These are phyloP conservation scores for Cladosporium austrohemisphaericum DNA, from an alignment of 2,329 filamentous ascomycete species.

Conservation along the genomic window DNA sequence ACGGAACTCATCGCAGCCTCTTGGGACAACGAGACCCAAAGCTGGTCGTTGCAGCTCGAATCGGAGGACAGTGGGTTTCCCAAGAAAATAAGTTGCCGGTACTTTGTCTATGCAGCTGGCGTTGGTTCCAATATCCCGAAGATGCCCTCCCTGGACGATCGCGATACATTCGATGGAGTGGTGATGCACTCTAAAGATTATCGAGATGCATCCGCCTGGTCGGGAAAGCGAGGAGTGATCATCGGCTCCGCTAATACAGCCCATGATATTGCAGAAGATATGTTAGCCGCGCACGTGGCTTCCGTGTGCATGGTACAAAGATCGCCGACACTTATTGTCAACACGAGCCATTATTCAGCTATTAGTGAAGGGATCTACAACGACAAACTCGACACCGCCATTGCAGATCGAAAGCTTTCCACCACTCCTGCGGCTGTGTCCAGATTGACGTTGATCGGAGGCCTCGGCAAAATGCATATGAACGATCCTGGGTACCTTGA, in stretches of 20 bases:
- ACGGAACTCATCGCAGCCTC: constrained; percentile 36
- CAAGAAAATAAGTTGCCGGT: neutral
- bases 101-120: neutral
- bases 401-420: neutral
- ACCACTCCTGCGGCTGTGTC: neutral
- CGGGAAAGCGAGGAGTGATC: constrained; percentile 43
- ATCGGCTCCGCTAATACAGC: constrained; percentile 48
- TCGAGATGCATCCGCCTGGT: constrained; percentile 31
- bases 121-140: neutral
- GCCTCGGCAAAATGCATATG: neutral
- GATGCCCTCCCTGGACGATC: neutral
- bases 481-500: neutral
- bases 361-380: neutral
- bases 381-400: neutral
- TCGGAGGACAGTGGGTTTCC: neutral
- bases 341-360: neutral
- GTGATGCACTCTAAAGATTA: constrained; percentile 37
- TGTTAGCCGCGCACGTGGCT: constrained; percentile 39
- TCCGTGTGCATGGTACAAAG: constrained; percentile 48
- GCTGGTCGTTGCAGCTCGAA: constrained; percentile 32
- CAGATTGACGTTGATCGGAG: neutral
- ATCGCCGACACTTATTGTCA: neutral
- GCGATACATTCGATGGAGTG: constrained; percentile 33
- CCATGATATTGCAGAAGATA: constrained; percentile 49
- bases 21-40: constrained; percentile 36